Base-by-base conservation (phyloP, 306 rosid genomes). In the Cucurbita ficifolia region DNA sequence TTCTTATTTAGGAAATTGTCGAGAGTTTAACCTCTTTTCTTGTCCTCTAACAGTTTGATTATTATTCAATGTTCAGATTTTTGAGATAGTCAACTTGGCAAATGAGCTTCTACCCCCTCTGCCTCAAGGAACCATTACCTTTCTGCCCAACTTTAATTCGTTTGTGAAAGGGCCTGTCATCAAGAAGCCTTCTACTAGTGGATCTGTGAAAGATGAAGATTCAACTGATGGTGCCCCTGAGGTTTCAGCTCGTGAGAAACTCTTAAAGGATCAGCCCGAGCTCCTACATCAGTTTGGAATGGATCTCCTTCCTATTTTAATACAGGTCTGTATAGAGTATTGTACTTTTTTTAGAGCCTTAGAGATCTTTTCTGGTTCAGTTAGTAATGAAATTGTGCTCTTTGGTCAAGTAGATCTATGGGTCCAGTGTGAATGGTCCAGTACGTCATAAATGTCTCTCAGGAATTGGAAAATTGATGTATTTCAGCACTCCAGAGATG, bases 51-150 rank as follows among this genome's bases (percentile, higher is more conserved):
- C 21, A 33, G 43, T 50, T 35, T 40, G 70, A 61, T 49, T 61
- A n/a, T 24, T 49, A 13, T 62, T 49, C 7, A 51, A 35, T 63
- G 53, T 65, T 78, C 39, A 95, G 99, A 95, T 95, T 75, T 95
- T 86, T 84, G 99, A 91, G 88, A 91, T 95, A 74, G 99, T 95
- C 70, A 95, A 91, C 83, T 84, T 95, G 63, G 96, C 93, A 73
- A 95, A 95, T 80, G 99, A 95, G 85, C 96, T 95, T 78, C 88
- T 95, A 39, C 99, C 99, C 50, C 92, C 96, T 39, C 82, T 95
- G 76, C 99, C 99, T 5, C 93, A 91, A 84, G 99, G 99, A 74
- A 88, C 87, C 67, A 87, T 95, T 73, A 85, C 96, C 78, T 91
- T 89, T 21, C 96, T 96, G 11, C 75, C 86, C 70, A 88, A 83